Base-by-base conservation (phyloP, 768 basidiomycete genomes). In the Guyanaporus albipodus region DNA sequence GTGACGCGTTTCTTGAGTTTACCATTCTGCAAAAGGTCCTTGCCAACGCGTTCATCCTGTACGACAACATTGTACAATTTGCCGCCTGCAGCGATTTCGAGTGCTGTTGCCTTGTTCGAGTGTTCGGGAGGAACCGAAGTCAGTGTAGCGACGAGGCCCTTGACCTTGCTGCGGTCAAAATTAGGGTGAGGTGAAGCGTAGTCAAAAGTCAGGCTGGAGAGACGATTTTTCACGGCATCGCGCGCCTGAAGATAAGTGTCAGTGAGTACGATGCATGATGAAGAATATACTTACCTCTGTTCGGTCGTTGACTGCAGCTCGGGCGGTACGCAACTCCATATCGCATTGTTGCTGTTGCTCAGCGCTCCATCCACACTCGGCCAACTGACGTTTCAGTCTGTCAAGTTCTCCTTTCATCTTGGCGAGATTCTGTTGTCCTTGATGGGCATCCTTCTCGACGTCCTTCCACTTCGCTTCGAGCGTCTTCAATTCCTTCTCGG, bases 41-140 rank as follows among this genome's bases (percentile, higher is more conserved):
- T 88, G 23, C 92, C 94, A 36, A 94, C 80, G 46, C 78, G 78
- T 67, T 97, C 93, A 60, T 95, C 83, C 54, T 94, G 83, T 8
- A 98, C 89, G 22, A 98, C 87, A 29, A 98, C 91, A 53, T 98
- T 91, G 69, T 87, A 96, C 8, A 99, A 73, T 54, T 86, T 87
- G 1, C 80, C 83, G 0, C 93, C 93, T 0, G 93, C 94, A 15
- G 89, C 83, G 52, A 97, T 85, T 67, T 99, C 96, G 4, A 98
- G 75, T 3, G 96, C 96, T 0, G 90, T 92, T 2, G 92, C 80
- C 47, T 87, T 87, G 59, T 83, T 71, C 61, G 81, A 82, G 63
- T 95, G 80, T 34, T 77, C 71, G 14, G 76, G 69, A 28, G 81
- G 75, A 1, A 99, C 77, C 0, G 79, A 74, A 55, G 97, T 82